Conservation (phyloP, 495 filamentous ascomycete genomes). For the Clavariopsis aquatica region DNA sequence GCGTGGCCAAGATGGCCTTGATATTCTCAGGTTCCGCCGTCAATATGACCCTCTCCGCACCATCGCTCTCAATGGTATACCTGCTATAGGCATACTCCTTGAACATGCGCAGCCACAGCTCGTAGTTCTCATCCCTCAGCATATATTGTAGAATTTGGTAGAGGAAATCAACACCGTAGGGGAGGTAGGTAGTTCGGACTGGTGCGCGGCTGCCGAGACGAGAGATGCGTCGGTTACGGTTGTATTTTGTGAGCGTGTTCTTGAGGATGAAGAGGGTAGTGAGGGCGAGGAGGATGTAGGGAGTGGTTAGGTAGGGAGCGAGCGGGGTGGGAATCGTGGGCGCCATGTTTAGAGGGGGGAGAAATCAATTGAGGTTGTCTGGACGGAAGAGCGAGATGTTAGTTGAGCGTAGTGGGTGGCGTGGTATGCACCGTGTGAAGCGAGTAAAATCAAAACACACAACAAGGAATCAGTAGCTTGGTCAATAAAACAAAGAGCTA, state of each 20-base stretch:
- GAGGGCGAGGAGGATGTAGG: constrained; percentile 14
- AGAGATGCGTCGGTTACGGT: constrained; percentile 1
- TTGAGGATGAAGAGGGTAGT: constrained; percentile 12
- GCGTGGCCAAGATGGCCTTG: constrained; percentile 58
- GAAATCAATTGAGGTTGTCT: neutral
- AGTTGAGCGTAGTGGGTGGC: too few species aligned
- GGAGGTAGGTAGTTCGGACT: constrained; percentile 31
- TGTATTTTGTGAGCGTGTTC: neutral
- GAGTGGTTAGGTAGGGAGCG: constrained; percentile 8
- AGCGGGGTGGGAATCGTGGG: constrained; percentile 14
- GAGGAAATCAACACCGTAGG: constrained; percentile 62
- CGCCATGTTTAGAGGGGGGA: neutral
- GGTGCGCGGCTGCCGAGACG: constrained; percentile 41
- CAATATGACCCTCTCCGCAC: constrained; percentile 49
- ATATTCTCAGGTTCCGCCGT: constrained; percentile 60
- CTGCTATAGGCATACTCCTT: constrained; percentile 37
- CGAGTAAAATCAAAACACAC: neutral
- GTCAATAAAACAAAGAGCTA: too few species aligned
- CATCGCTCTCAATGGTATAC: constrained; percentile 59
- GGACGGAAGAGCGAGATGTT: too few species aligned
- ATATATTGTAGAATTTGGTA: constrained; percentile 53
- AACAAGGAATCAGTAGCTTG: neutral
- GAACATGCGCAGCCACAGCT: constrained; percentile 61
- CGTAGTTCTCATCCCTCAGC: constrained; percentile 55
- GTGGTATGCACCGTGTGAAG: too few species aligned